A percentile compares a stretch with the other conserved stretches of the same genome.
Evolutionary conservation across 331 rosid genomes (phyloP).

Genomic region (Erythrophleum ivorense): DNA sequence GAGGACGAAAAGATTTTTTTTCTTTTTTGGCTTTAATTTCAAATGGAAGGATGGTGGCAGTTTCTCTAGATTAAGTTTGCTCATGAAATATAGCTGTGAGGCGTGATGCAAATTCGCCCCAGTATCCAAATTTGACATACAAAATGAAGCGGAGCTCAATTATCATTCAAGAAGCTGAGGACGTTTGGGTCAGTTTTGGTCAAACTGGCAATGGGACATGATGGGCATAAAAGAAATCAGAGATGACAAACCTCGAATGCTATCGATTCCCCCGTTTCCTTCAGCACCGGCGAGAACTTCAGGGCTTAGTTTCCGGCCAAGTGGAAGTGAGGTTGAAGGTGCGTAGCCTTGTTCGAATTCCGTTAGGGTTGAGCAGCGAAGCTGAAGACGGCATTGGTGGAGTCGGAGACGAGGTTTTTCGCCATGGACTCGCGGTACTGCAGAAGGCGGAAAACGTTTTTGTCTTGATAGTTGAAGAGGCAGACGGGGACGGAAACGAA

Average conservation of each 20-base stretch:
- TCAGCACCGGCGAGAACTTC: background rate
- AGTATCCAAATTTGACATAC: background rate
- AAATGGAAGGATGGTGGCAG: background rate
- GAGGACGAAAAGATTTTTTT: background rate
- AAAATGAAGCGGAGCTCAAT: background rate
- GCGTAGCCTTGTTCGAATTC: background rate
- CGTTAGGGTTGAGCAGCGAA: background rate
- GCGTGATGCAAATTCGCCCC: conserved; percentile 3
- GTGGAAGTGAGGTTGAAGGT: background rate
- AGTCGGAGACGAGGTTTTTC: background rate
- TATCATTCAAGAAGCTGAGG: background rate
- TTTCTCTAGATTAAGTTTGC: background rate
- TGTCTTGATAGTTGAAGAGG: background rate
- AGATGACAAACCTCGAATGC: conserved; percentile 18
- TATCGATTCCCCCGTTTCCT: background rate
- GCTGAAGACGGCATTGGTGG: background rate
- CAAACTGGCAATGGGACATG: background rate
- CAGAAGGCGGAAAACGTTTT: background rate
- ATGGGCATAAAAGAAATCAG: background rate
- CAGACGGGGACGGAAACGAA: background rate
- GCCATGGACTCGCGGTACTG: background rate
- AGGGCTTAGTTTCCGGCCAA: conserved; percentile 1
- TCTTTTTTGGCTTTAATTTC: background rate
- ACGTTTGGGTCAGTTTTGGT: background rate
- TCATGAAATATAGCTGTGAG: background rate